Evolutionary conservation across 1,284 basidiomycete genomes (phyloP).

Genomic region (Termitomyces sp.): DNA sequence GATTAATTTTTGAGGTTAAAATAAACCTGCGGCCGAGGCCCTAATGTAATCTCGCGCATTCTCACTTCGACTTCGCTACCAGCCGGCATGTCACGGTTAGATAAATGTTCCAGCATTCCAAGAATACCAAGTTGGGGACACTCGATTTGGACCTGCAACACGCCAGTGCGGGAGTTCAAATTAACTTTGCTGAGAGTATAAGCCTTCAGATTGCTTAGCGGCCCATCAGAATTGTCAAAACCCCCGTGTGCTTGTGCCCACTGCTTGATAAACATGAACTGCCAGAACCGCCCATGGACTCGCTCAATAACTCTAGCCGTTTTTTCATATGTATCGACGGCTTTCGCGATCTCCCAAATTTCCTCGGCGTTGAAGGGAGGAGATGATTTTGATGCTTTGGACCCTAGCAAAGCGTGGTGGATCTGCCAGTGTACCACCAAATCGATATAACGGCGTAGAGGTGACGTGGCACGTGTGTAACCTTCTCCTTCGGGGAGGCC

Average conservation of each 20-base stretch:
- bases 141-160: neutral
- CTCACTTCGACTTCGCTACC: neutral
- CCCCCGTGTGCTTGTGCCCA: slow-evolving; percentile 42
- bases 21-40: neutral
- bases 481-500: slow-evolving; percentile 68
- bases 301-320: slow-evolving; percentile 19
- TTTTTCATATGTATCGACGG: slow-evolving; percentile 27
- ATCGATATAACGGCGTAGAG: slow-evolving; percentile 84
- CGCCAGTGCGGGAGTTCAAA: neutral
- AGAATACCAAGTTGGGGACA: neutral
- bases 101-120: neutral
- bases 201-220: slow-evolving; percentile 37
- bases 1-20: neutral
- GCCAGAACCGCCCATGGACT: slow-evolving; percentile 25
- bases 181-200: neutral
- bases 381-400: slow-evolving; percentile 21
- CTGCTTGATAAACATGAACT: slow-evolving; percentile 29
- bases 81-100: neutral
- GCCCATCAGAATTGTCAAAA: slow-evolving; percentile 87
- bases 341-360: slow-evolving; percentile 33
- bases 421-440: slow-evolving; percentile 93
- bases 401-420: slow-evolving; percentile 66
- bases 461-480: slow-evolving; percentile 85
- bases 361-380: slow-evolving; percentile 39
- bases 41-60: neutral